Percentiles rank a stretch among this genome's conserved stretches.
Conservation (phyloP, 108 stramenopile genomes). For the Cyclotella cryptica region DNA sequence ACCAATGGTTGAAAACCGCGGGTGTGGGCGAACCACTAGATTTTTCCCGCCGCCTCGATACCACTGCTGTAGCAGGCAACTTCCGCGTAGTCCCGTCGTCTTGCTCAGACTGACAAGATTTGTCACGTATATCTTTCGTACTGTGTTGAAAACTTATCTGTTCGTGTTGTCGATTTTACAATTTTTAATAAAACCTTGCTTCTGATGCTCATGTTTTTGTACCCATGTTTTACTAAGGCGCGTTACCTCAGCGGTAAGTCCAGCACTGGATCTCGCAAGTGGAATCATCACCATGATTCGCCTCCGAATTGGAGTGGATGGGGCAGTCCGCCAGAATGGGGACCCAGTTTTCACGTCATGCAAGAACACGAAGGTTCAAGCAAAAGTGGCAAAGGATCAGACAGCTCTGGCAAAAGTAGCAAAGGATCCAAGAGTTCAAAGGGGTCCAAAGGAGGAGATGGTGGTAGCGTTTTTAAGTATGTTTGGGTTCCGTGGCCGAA, state of each 20-base stretch:
- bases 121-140: no score
- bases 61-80: no score
- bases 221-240: no score
- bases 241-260: not conserved
- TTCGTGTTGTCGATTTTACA: no score
- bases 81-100: no score
- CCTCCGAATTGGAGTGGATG: not conserved
- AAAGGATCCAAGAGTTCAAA: conserved; percentile 6
- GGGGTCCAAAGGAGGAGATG: not conserved
- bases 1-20: no score
- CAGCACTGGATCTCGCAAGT: not conserved
- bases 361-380: not conserved
- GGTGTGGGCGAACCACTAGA: no score
- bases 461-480: not conserved
- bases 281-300: not conserved
- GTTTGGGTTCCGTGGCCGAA: not conserved
- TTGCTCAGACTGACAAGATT: no score
- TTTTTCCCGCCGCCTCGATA: no score
- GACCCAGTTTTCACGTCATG: not conserved
- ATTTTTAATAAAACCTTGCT: no score
- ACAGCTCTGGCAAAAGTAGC: not conserved
- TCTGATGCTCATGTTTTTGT: no score
- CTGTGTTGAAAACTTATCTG: no score
- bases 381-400: not conserved
- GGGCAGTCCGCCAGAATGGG: not conserved